Base-by-base conservation (phyloP, 1,284 basidiomycete genomes). In the Sphagnurus paluster region DNA sequence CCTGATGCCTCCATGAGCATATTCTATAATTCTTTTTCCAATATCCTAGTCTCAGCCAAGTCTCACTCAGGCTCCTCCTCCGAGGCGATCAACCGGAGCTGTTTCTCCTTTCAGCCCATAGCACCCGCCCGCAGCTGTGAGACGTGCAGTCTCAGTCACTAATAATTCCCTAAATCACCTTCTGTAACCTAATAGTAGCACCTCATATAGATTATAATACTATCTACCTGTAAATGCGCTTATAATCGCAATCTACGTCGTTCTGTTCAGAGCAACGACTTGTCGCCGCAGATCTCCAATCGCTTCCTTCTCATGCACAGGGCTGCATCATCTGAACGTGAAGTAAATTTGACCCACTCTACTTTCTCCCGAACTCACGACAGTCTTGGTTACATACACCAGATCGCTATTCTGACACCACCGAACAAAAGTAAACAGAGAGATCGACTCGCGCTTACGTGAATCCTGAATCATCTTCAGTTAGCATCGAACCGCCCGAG, bases 281-380 rank as follows among this genome's bases (percentile, higher is more conserved):
- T 47, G 41, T 49, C 54, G 38, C 51, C 54, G 52, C 49, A 56
- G 52, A 56, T 56, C 55, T 48, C 55, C 52, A 42, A 49, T 49
- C 33, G 40, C 41, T 44, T 32, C 16, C 9, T 46, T 54, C 53
- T 46, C 50, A 49, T 52, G 37, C 24, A 35, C 48, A 46, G 43
- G 39, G 39, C 45, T 42, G 44, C 2, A 5, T 34, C 37, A 39
- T 28, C 39, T 14, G 42, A n/a, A n/a, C n/a, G n/a, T n/a, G n/a
- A n/a, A n/a, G n/a, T 38, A 37, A 44, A 20, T 3, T 14, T 44
- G 34, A 44, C 42, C 42, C 42, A 44, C 34, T 30, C 26, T 19
- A 4, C 17, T n/a, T 26, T 35, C 38, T 39, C 20, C 38, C 38
- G 26, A 39, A 28, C 19, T 19, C 14, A 39, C 25, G 16, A 39